phyloP scores from a whole-genome alignment of 1,284 basidiomycete species.

The Austroboletus niveus region DNA sequence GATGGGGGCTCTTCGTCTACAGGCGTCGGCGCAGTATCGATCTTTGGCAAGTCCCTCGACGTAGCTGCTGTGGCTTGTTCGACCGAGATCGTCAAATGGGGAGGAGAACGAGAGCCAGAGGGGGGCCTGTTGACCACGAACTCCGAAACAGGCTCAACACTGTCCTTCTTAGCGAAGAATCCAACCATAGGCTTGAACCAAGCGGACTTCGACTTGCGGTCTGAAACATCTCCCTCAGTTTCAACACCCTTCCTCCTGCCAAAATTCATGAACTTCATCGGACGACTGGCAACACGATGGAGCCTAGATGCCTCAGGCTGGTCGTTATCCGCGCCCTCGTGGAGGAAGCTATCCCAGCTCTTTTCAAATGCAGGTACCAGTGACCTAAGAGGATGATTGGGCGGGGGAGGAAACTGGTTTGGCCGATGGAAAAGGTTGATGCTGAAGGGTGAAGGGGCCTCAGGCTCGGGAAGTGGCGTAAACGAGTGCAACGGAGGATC shows the following conservation, averaged over 20 bases:
- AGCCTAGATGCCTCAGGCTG: slow-evolving; percentile 10
- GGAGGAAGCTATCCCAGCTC: slow-evolving; percentile 53
- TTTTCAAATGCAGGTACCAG: slow-evolving; percentile 38
- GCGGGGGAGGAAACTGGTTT: slow-evolving; percentile 26
- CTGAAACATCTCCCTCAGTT: slow-evolving; percentile 10
- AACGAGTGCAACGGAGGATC: slow-evolving; percentile 43
- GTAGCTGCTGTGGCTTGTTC: slow-evolving; percentile 31
- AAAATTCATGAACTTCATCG: slow-evolving; percentile 46
- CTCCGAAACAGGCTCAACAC: slow-evolving; percentile 12
- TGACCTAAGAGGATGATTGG: slow-evolving; percentile 30
- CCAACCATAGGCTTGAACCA: slow-evolving; percentile 29
- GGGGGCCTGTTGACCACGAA: slow-evolving; percentile 25
- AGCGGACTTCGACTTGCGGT: slow-evolving; percentile 19
- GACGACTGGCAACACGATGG: slow-evolving; percentile 31
- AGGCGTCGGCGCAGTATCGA: slow-evolving; percentile 31
- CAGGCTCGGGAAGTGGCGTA: slow-evolving; percentile 48
- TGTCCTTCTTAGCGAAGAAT: slow-evolving; percentile 26
- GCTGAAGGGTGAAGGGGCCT: slow-evolving; percentile 32
- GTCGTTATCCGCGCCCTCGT: slow-evolving; percentile 30
- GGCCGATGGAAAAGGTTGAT: slow-evolving; percentile 42
- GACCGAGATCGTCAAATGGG: slow-evolving; percentile 46
- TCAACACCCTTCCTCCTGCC: slow-evolving; percentile 36
- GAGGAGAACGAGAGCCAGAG: slow-evolving; percentile 31
- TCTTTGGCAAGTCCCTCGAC: slow-evolving; percentile 32
- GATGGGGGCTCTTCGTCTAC: slow-evolving; percentile 30